Base-by-base conservation (phyloP, 768 basidiomycete genomes). In the Thelephora ganbajun region DNA sequence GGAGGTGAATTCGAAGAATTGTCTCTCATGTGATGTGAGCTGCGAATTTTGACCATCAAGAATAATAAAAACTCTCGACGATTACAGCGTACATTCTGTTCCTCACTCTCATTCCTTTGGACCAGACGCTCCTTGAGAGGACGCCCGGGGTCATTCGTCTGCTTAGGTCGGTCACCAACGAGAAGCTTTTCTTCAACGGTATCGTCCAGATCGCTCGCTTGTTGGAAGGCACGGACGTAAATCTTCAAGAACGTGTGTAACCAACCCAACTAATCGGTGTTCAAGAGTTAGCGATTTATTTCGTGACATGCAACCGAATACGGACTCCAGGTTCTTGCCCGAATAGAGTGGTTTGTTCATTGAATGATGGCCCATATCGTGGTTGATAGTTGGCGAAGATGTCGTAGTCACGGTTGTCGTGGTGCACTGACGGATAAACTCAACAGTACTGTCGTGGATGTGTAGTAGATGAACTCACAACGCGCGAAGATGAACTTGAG, bases 361-460 rank as follows among this genome's bases (percentile, higher is more conserved):
- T 71, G 48, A 90, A 71, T 5, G 72, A 63, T 9, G 67, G 58
- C 18, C 64, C 66, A 33, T 59, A 61, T 36, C 58, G 65, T 0
- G 86, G 84, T 55, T 93, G 90, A 54, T 87, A 85, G 59, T 80
- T 80, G 6, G 83, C 76, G 20, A 93, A 64, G 43, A 91, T 79
- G 35, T 71, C 69, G 55, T 83, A 81, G 64, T 94, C 91, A 6
- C 91, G 82, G 61, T 94, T 93, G 61, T 94, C 91, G 48, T 80
- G 71, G 53, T 91, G 84, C 48, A 69, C 81, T 85, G 56, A 11
- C n/a, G 20, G n/a, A 51, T 54, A 16, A 18, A 43, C 35, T 19
- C 6, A 23, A 26, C 19, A 37, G 19, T 41, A 16, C 7, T 1
- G 22, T 16, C 39, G 39, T 41, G 14, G 18, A 14, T 22, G 22